Conservation (phyloP, 306 rosid species). For the Aeschynomene evenia region DNA sequence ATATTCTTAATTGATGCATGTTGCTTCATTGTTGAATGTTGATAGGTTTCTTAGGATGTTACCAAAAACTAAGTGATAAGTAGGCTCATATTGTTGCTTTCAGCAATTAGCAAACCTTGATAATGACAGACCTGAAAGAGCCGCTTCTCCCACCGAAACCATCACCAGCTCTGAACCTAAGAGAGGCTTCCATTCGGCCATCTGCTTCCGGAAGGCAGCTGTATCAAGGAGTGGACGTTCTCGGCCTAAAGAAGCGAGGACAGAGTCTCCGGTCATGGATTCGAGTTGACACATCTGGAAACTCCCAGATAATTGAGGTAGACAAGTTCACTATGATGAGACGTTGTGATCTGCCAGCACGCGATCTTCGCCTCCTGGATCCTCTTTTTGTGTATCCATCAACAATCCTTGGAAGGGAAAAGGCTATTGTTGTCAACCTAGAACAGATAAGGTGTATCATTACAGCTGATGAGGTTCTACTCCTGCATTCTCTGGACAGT, state of each 20-base stretch:
- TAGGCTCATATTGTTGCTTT: conserved; percentile 27
- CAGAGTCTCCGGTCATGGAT: conserved; percentile 96
- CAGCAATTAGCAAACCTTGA: conserved; percentile 36
- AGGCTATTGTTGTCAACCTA: conserved; percentile 89
- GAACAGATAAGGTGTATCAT: conserved; percentile 98
- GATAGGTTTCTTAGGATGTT: neutral
- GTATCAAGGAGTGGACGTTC: conserved; percentile 80
- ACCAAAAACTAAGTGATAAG: neutral
- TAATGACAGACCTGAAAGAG: conserved; percentile 91
- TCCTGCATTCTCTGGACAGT: conserved; percentile 89
- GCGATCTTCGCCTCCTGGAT: conserved; percentile 95
- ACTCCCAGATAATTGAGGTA: conserved; percentile 85
- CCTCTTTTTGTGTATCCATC: conserved; percentile 97
- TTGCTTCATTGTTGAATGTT: neutral
- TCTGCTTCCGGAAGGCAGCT: conserved; percentile 72
- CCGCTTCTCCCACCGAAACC: conserved; percentile 84
- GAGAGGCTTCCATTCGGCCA: conserved; percentile 64
- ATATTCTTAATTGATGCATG: neutral
- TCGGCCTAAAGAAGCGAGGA: conserved; percentile 94
- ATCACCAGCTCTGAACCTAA: conserved; percentile 65
- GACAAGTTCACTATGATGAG: conserved; percentile 99
- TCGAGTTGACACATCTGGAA: conserved; percentile 82
- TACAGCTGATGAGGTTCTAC: conserved; percentile 95
- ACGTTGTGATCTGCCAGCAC: conserved; percentile 98
- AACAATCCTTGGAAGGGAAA: conserved; percentile 96